Evolutionary conservation across 352 stramenopile species (phyloP), one percentile per base, ranked within the genome.

Genomic region (Poterioochromonas sp.): DNA sequence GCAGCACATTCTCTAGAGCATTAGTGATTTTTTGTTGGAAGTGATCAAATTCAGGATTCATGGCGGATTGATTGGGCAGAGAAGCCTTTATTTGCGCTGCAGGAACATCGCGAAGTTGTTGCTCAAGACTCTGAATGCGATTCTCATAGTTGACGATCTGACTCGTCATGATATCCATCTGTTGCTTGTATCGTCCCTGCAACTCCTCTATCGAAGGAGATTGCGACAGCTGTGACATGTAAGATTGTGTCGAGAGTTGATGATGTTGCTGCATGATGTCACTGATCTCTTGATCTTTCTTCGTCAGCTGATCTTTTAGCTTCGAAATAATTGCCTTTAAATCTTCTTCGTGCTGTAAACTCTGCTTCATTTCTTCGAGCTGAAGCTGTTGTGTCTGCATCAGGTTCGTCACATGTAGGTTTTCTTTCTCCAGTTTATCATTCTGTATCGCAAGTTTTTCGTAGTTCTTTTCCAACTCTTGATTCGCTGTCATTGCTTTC

Each of bases 261-360:
- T 26, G 47, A 15, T 26, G 47, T 15, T 26, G 47, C 47, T 58
- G 15, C n/a, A n/a, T n/a, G n/a, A n/a, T n/a, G n/a, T n/a, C n/a
- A n/a, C n/a, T n/a, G 26, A 58, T 26, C 15, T 58, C 47, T 58
- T 15, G 15, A 15, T 58, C 47, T 26, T 58, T 58, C 47, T 58
- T 26, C 47, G 15, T 26, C 47, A 58, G 47, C 47, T 26, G 26
- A 15, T 15, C 15, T 26, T 58, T 58, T 26, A 58, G 47, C 47
- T 58, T 58, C 47, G 5, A 5, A 39, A 68, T 68, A 39, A 68
- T 68, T 32, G 58, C 58, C 11, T 39, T 32, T 39, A 68, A 68
- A 39, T 68, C 58, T 15, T 35, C 29, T 32, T 68, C 58, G 12
- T 32, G 5, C 26, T 68, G 58, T 26, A 68, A 15, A 15, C 11